These are phyloP conservation scores for Globisporangium apiculatum DNA, from an alignment of 352 stramenopile genomes.

Conservation along the genomic window DNA sequence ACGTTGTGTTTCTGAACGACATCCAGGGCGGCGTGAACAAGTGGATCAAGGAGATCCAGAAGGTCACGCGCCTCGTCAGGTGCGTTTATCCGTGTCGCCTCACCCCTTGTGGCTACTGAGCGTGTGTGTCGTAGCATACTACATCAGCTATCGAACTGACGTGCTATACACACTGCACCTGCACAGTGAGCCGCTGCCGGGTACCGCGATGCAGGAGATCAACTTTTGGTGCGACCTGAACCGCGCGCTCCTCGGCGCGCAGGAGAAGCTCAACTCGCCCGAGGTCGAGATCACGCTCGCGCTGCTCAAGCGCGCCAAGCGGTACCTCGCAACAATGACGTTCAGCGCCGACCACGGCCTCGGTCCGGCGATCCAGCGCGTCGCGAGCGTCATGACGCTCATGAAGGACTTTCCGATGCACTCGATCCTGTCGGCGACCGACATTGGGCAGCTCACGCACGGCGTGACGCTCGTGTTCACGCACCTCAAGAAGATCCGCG, in stretches of 20 bases:
- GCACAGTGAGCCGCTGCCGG: constrained; percentile 67
- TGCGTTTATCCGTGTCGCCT: constrained; percentile 7
- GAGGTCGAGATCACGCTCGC: constrained; percentile 90
- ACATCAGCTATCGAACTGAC: not conserved
- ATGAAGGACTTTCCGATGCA: constrained; percentile 94
- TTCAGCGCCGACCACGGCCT: constrained; percentile 89
- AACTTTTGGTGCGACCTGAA: constrained; percentile 94
- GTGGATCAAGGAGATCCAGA: constrained; percentile 95
- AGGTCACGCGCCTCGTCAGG: constrained; percentile 86
- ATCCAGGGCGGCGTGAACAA: constrained; percentile 89
- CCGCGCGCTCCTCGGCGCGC: constrained; percentile 77
- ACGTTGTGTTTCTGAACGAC: constrained; percentile 80
- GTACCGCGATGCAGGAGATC: constrained; percentile 90
- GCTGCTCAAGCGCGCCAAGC: constrained; percentile 89
- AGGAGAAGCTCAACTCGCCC: constrained; percentile 81
- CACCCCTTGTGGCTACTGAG: not conserved
- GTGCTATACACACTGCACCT: not conserved
- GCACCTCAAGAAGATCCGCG: constrained; percentile 88
- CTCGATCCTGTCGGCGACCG: constrained; percentile 85
- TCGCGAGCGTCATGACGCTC: constrained; percentile 87
- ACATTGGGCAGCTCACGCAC: constrained; percentile 78
- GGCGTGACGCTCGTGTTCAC: constrained; percentile 79
- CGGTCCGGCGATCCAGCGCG: constrained; percentile 73
- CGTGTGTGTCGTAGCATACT: not conserved
- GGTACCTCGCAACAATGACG: constrained; percentile 87